Evolutionary conservation across 345 rosid species (phyloP).

Genomic region (Linum tenue): DNA sequence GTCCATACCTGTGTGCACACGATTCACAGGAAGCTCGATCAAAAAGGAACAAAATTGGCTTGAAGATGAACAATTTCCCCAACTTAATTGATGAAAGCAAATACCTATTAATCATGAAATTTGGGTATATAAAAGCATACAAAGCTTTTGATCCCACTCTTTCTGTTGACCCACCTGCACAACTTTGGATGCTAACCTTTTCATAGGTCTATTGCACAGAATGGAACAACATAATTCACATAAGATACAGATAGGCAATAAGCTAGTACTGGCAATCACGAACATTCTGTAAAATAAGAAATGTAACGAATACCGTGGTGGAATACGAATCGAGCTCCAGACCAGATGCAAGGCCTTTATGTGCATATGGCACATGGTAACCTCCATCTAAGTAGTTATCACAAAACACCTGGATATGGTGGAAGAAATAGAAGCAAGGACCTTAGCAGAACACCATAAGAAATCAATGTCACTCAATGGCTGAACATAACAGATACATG

Average conservation of each 20-base stretch:
- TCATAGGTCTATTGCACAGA: constrained; percentile 40
- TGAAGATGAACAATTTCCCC: background rate
- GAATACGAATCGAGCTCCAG: constrained; percentile 71
- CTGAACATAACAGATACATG: background rate
- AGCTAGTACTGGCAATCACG: background rate
- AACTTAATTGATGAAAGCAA: background rate
- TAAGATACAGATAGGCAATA: background rate
- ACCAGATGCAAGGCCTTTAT: constrained; percentile 72
- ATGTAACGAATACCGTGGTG: constrained; percentile 41
- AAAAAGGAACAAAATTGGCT: background rate
- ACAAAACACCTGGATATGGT: constrained; percentile 59
- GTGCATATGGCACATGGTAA: constrained; percentile 94
- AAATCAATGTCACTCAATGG: background rate
- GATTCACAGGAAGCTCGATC: background rate
- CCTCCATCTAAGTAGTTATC: constrained; percentile 98
- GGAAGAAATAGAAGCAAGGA: background rate
- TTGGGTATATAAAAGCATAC: constrained; percentile 82
- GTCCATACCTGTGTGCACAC: constrained; percentile 52
- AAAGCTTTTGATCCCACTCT: constrained; percentile 74
- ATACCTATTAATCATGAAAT: constrained; percentile 91
- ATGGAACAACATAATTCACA: constrained; percentile 2
- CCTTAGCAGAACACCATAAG: background rate
- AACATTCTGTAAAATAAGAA: background rate
- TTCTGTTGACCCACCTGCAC: constrained; percentile 43
- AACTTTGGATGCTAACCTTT: constrained; percentile 78